These are phyloP conservation scores for Penicillium bovifimosum DNA, from an alignment of 495 filamentous ascomycete species.

Conservation along the genomic window DNA sequence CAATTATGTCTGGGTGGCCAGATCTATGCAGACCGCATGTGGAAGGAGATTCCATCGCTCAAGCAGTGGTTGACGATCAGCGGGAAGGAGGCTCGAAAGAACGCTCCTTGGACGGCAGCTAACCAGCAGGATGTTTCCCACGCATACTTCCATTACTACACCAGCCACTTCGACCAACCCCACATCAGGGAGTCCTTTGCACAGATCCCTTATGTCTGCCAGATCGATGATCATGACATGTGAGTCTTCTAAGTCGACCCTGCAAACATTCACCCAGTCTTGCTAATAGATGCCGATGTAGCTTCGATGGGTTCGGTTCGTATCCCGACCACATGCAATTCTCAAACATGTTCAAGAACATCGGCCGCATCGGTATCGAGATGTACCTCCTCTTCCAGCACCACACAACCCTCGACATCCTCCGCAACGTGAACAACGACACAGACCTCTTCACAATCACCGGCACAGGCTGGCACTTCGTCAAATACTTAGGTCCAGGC, in stretches of 20 bases:
- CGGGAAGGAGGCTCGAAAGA: slow-evolving; percentile 89
- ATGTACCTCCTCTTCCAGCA: slow-evolving; percentile 99
- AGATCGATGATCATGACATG: slow-evolving; percentile 98
- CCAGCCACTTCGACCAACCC: slow-evolving; percentile 93
- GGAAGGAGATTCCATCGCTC: slow-evolving; percentile 89
- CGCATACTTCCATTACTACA: slow-evolving; percentile 98
- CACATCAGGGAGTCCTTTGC: slow-evolving; percentile 91
- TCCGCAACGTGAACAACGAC: slow-evolving; percentile 79
- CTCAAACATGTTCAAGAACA: slow-evolving; percentile 96
- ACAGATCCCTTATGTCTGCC: slow-evolving; percentile 89
- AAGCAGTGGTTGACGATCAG: slow-evolving; percentile 90
- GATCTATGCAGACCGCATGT: slow-evolving; percentile 92
- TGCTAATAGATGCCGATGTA: slow-evolving; percentile 35
- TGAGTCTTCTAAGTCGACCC: slow-evolving; percentile 78
- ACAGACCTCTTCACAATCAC: slow-evolving; percentile 94
- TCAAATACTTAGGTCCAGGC: slow-evolving; percentile 91
- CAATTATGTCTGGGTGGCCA: slow-evolving; percentile 91
- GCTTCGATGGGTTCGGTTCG: slow-evolving; percentile 95
- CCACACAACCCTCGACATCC: slow-evolving; percentile 90
- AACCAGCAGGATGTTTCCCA: slow-evolving; percentile 93
- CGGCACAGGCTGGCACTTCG: slow-evolving; percentile 93
- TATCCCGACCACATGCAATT: slow-evolving; percentile 99
- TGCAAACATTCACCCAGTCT: not conserved
- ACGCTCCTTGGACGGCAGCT: slow-evolving; percentile 80
- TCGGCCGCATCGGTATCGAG: slow-evolving; percentile 92